Base-by-base conservation (phyloP, 1,284 basidiomycete species). In the Erythrobasidium hasegawianum region DNA sequence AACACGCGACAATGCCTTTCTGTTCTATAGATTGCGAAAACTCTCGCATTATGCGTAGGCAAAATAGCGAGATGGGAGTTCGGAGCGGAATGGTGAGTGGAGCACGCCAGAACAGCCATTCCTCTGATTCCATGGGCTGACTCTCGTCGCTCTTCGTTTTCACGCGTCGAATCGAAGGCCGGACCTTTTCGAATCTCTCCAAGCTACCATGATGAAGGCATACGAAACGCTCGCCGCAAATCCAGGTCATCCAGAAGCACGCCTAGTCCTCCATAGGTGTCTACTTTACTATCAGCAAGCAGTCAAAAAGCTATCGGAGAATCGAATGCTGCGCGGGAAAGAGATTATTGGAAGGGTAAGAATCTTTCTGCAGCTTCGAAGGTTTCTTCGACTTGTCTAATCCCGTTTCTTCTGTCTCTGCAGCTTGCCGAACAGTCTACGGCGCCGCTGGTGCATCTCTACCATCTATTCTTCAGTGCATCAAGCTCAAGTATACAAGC, bases 31-130 rank as follows among this genome's bases (percentile, higher is more conserved):
- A 66, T 73, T 24, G 72, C 73, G 0, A 71, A 71, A 10, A 71
- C 66, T 8, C 47, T 75, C 16, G 70, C 72, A 0, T 57, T 71
- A n/a, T 71, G 71, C 26, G 67, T 75, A 10, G 73, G 68, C 20
- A 72, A 71, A 53, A 66, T 75, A 29, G 72, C 72, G 7, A 58
- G 72, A 0, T 24, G 68, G 7, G 73, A 75, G 26, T 75, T 73
- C 22, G 64, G 61, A 14, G 26, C 24, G 2, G 71, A 73, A 5
- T 75, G 73, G 73, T 71, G 11, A 40, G 70, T 14, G 11, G 2
- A 20, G 22, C n/a, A n/a, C n/a, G n/a, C n/a, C n/a, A n/a, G n/a
- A n/a, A n/a, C n/a, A n/a, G n/a, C n/a, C n/a, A n/a, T n/a, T n/a
- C n/a, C n/a, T n/a, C n/a, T n/a, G n/a, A n/a, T n/a, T n/a, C n/a